phyloP scores from a whole-genome alignment of 2,329 filamentous ascomycete species.

The Celoporthe dispersa region DNA sequence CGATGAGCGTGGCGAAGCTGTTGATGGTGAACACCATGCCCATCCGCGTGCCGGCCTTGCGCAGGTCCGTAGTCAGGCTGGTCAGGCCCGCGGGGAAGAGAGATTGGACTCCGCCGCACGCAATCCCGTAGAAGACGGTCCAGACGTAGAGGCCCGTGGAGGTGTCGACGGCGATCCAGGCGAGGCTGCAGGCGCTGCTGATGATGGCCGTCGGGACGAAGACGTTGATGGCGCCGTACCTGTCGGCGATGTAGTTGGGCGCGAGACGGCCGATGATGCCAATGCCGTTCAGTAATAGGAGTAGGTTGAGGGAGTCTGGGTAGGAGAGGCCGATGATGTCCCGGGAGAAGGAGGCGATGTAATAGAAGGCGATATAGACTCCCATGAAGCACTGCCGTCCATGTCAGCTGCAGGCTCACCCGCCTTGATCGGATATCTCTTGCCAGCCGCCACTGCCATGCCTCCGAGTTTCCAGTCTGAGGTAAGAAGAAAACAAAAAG shows the following conservation, averaged over 20 bases:
- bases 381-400: conserved; percentile 51
- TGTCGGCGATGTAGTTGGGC: conserved; percentile 63
- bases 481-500: too few species aligned
- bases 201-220: conserved; percentile 53
- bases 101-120: conserved; percentile 65
- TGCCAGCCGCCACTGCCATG: background rate
- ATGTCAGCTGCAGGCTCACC: too few species aligned
- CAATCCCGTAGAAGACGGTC: conserved; percentile 66
- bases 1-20: conserved; percentile 57
- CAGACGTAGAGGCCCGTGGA: conserved; percentile 63
- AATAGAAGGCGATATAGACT: conserved; percentile 64
- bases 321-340: conserved; percentile 49
- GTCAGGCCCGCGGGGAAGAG: conserved; percentile 68
- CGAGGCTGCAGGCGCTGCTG: conserved; percentile 51
- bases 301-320: conserved; percentile 59
- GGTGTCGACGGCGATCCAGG: conserved; percentile 62
- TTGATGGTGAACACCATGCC: conserved; percentile 63
- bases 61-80: conserved; percentile 56
- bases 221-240: conserved; percentile 62
- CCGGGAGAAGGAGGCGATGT: conserved; percentile 55
- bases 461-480: background rate
- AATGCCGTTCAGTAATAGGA: conserved; percentile 68
- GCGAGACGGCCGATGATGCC: conserved; percentile 62
- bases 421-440: too few species aligned
- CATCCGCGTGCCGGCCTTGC: conserved; percentile 58